Percentiles rank a stretch among this genome's conserved stretches.
These are phyloP conservation scores for Bathelium albidoporum DNA, from an alignment of 495 filamentous ascomycete genomes.

Conservation along the genomic window DNA sequence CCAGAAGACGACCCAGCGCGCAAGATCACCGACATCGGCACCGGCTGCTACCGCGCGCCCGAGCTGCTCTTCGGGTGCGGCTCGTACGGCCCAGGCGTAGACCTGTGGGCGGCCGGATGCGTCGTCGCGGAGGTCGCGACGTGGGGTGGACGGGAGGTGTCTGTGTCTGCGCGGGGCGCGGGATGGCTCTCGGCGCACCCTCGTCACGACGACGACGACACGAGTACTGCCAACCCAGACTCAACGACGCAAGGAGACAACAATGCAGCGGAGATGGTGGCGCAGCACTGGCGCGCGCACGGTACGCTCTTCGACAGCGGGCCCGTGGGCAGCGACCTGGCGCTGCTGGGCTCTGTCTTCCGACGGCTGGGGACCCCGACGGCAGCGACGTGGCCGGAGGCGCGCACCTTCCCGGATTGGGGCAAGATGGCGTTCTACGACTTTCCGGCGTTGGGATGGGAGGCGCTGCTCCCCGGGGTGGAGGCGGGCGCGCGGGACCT, in stretches of 20 bases:
- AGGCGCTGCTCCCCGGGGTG: conserved; percentile 40
- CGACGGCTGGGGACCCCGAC: conserved; percentile 77
- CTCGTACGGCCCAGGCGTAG: conserved; percentile 57
- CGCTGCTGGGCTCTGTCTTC: conserved; percentile 84
- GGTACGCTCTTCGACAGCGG: conserved; percentile 68
- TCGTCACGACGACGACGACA: too few species aligned
- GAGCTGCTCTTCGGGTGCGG: conserved; percentile 81
- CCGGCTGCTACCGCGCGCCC: conserved; percentile 79
- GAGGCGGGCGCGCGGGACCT: conserved; percentile 44
- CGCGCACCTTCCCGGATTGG: conserved; percentile 50
- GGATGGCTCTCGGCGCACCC: too few species aligned
- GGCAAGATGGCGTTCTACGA: conserved; percentile 53
- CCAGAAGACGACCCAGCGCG: conserved; percentile 47
- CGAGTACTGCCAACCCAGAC: too few species aligned
- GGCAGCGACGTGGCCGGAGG: conserved; percentile 64
- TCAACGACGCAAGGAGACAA: too few species aligned
- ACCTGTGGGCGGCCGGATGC: conserved; percentile 85
- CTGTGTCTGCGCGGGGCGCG: background rate
- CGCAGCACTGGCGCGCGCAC: background rate
- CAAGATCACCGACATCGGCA: conserved; percentile 90
- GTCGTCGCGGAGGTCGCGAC: conserved; percentile 58
- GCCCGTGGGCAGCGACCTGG: conserved; percentile 83
- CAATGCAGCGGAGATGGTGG: background rate
- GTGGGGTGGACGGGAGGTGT: background rate
- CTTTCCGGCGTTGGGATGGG: conserved; percentile 44